phyloP scores from a whole-genome alignment of 2,329 filamentous ascomycete genomes.

The Colletotrichum agaves region DNA sequence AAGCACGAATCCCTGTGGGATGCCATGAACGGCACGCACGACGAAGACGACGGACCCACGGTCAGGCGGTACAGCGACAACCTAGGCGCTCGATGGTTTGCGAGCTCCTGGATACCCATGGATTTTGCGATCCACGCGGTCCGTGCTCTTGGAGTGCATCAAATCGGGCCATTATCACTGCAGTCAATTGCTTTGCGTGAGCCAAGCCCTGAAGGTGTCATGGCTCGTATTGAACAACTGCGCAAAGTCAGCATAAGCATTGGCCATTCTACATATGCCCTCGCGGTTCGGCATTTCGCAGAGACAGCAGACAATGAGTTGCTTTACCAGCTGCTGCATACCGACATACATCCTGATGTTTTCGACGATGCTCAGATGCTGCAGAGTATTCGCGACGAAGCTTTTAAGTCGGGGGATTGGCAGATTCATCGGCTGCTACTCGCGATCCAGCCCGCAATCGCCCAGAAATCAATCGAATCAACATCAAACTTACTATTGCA shows the following conservation, averaged over 20 bases:
- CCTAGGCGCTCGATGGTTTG: slow-evolving; percentile 84
- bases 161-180: slow-evolving; percentile 80
- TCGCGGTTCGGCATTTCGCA: slow-evolving; percentile 73
- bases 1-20: slow-evolving; percentile 43
- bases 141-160: slow-evolving; percentile 74
- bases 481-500: slow-evolving; percentile 49
- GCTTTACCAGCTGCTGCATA: slow-evolving; percentile 57
- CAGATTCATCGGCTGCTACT: slow-evolving; percentile 56
- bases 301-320: slow-evolving; percentile 62
- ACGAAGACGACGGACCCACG: slow-evolving; percentile 51
- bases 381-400: slow-evolving; percentile 50
- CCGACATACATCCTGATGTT: slow-evolving; percentile 66
- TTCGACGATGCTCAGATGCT: slow-evolving; percentile 60
- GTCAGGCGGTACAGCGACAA: slow-evolving; percentile 70
- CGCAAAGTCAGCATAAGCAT: slow-evolving; percentile 71
- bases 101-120: slow-evolving; percentile 75
- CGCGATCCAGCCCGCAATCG: slow-evolving; percentile 52
- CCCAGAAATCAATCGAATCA: slow-evolving; percentile 43
- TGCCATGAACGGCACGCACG: slow-evolving; percentile 51
- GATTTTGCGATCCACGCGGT: slow-evolving; percentile 78
- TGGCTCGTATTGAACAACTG: slow-evolving; percentile 69
- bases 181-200: slow-evolving; percentile 81
- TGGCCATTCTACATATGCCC: slow-evolving; percentile 71
- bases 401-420: slow-evolving; percentile 52
- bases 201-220: slow-evolving; percentile 64